These are phyloP conservation scores for Hymenoscyphus fructigenus DNA, from an alignment of 2,329 filamentous ascomycete species.

Conservation along the genomic window DNA sequence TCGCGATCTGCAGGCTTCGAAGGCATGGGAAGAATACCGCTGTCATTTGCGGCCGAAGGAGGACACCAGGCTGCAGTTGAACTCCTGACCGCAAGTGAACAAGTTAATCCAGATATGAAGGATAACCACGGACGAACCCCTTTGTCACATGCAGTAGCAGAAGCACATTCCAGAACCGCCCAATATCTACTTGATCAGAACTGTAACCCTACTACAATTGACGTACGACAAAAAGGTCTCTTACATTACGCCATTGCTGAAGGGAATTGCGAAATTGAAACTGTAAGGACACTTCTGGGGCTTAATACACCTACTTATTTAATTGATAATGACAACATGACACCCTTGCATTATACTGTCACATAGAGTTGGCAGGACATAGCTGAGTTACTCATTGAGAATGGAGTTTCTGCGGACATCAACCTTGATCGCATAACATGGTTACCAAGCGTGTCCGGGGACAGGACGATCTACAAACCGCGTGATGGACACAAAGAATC, in stretches of 20 bases:
- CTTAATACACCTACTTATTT: background rate
- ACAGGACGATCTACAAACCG: background rate
- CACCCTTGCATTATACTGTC: conserved; percentile 4
- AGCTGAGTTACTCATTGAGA: background rate
- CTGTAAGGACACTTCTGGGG: conserved; percentile 1
- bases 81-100: background rate
- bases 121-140: background rate
- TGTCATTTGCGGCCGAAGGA: background rate
- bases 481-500: background rate
- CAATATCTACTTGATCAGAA: background rate
- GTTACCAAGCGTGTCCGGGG: background rate
- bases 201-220: background rate
- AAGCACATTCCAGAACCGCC: background rate
- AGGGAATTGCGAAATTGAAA: background rate
- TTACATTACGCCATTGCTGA: background rate
- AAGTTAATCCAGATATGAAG: background rate
- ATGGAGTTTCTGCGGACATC: conserved; percentile 6
- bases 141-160: background rate
- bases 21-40: background rate
- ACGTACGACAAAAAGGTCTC: background rate
- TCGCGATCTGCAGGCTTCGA: background rate
- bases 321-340: conserved; percentile 8
- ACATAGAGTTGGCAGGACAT: background rate
- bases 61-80: background rate
- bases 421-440: conserved; percentile 3